Evolutionary conservation across 768 basidiomycete species (phyloP), one percentile per base, ranked within the genome.

Genomic region (Leccinum variicolor): DNA sequence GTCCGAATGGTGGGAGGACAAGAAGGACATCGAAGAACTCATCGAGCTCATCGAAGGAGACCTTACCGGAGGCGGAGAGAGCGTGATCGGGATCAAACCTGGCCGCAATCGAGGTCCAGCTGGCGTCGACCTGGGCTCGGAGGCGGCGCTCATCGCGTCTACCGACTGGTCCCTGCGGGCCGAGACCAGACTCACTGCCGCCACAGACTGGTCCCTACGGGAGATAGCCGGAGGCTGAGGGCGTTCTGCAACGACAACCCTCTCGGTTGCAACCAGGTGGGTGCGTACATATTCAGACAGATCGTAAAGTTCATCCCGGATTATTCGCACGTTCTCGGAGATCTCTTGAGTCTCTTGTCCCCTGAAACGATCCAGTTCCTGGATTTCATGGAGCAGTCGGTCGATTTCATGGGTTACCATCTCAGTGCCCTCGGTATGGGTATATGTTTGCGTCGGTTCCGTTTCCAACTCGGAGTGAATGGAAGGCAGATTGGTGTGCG

Each of bases 1-100:
- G 55, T 93, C 90, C 0, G 91, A 92, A 60, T 92, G 86, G 59
- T 89, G 87, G 17, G 81, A 83, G 4, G 81, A 81, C 50, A 84
- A 62, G 65, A 77, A 84, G 0, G 81, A 83, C 55, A 66, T 61
- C 6, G 61, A 64, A 11, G 75, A 76, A 15, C 58, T 66, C 43
- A 69, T 50, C 6, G 77, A 77, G 34, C 70, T 73, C 4, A 77
- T 73, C 3, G 83, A 79, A 4, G 74, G 69, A 13, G 77, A 69
- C 15, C 76, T 70, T 13, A 61, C 36, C 15, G 77, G 74, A 3
- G 83, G 83, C 3, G 82, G 80, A 3, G 81, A 69, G 43, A 82
- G 57, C 4, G 72, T 34, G 28, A 77, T 75, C 11, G 76, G 69
- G 25, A 72, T 57, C 17, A 67, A 55, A 48, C 57, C 65, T 19